Evolutionary conservation across 2,329 filamentous ascomycete genomes (phyloP).

Genomic region (Colletotrichum sojae): DNA sequence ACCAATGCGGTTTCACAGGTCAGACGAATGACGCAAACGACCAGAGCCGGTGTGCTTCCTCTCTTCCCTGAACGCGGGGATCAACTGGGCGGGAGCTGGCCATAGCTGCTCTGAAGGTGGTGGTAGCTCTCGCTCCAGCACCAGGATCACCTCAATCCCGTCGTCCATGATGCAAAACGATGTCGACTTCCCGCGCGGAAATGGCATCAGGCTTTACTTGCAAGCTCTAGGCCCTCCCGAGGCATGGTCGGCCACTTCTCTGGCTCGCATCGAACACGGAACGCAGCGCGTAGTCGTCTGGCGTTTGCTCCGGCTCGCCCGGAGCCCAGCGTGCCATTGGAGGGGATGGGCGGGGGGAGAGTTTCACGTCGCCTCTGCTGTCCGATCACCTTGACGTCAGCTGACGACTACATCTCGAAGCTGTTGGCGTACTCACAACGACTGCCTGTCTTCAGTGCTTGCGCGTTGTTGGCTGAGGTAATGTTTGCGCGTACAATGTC

Average conservation of each 20-base stretch:
- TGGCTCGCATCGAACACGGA: background rate
- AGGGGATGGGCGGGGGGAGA: slow-evolving; percentile 19
- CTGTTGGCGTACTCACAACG: slow-evolving; percentile 8
- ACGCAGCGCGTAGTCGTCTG: slow-evolving; percentile 7
- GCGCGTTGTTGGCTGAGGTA: background rate
- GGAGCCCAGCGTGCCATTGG: slow-evolving; percentile 11
- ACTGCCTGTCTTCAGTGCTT: slow-evolving; percentile 11
- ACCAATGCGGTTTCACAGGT: slow-evolving; percentile 36
- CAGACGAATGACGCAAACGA: slow-evolving; percentile 34
- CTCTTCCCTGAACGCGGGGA: background rate
- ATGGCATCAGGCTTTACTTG: background rate
- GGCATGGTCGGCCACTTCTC: too few relatives aligned
- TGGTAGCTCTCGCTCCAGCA: slow-evolving; percentile 1
- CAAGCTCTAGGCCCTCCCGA: background rate
- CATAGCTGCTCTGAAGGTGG: background rate
- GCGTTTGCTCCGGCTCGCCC: slow-evolving; percentile 23
- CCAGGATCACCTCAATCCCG: slow-evolving; percentile 28
- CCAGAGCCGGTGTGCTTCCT: slow-evolving; percentile 3
- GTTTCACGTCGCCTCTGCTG: slow-evolving; percentile 35
- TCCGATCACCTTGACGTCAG: slow-evolving; percentile 42
- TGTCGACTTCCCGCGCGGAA: background rate
- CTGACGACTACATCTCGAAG: slow-evolving; percentile 27
- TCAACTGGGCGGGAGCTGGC: slow-evolving; percentile 3
- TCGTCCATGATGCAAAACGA: slow-evolving; percentile 22
- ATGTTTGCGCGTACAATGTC: slow-evolving; percentile 2